phyloP scores from a whole-genome alignment of 129 eudicot genomes.

The Chrysanthemum seticuspe region DNA sequence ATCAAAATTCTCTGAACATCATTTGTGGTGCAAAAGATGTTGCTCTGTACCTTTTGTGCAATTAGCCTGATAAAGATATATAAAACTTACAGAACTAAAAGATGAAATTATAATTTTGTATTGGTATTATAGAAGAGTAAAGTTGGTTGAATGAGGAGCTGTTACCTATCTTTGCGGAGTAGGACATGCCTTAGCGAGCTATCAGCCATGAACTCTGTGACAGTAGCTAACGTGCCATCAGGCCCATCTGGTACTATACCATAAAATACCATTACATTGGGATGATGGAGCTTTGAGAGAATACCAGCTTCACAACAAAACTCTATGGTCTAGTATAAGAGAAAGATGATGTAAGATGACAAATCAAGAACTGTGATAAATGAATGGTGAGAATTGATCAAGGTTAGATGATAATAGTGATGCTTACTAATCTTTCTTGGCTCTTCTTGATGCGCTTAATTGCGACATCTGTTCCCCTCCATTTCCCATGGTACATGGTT shows the following conservation, averaged over 20 bases:
- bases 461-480: constrained; percentile 98
- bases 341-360: constrained; percentile 7
- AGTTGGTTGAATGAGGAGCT: not conserved
- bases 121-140: not conserved
- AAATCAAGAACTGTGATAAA: not conserved
- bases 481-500: constrained; percentile 91
- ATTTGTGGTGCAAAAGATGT: too few relatives aligned
- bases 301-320: constrained; percentile 96
- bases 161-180: constrained; percentile 83
- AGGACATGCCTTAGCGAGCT: constrained; percentile 92
- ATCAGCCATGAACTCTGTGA: constrained; percentile 91
- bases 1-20: too few relatives aligned
- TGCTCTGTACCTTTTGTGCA: too few relatives aligned
- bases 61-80: too few relatives aligned
- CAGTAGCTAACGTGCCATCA: constrained; percentile 89
- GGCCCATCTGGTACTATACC: constrained; percentile 99
- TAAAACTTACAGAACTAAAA: too few relatives aligned
- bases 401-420: not conserved
- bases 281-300: constrained; percentile 94
- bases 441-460: constrained; percentile 87
- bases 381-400: too few relatives aligned
- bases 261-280: constrained; percentile 94
- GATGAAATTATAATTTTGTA: too few relatives aligned
- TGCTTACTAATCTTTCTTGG: constrained; percentile 83
- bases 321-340: constrained; percentile 60